Evolutionary conservation across 164 flowering plant species (phyloP).

Genomic region (Liquidambar formosana): DNA sequence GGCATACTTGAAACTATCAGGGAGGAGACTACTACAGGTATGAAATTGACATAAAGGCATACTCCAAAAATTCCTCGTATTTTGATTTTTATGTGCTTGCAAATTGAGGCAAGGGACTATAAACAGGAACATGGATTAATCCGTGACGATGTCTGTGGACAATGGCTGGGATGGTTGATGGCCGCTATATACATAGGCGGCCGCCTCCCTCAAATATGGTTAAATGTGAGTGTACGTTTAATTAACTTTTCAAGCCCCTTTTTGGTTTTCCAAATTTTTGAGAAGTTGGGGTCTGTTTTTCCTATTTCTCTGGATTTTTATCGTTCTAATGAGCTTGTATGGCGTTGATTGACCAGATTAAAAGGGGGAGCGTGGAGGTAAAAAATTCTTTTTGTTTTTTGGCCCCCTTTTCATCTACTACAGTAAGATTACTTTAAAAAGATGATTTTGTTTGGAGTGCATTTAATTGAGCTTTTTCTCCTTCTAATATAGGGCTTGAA

Average conservation of each 20-base stretch:
- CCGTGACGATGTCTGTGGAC: conserved; percentile 46
- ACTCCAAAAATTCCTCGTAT: too few relatives aligned
- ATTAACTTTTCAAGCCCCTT: too few relatives aligned
- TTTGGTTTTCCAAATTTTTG: too few relatives aligned
- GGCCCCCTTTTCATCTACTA: too few relatives aligned
- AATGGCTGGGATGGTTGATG: conserved; percentile 80
- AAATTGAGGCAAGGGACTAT: too few relatives aligned
- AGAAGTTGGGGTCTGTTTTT: too few relatives aligned
- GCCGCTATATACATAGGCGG: conserved; percentile 87
- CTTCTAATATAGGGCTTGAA: conserved; percentile 63
- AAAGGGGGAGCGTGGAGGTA: conserved; percentile 77
- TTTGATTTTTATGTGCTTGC: too few relatives aligned
- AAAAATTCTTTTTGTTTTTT: conserved; percentile 1
- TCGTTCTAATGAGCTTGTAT: neutral
- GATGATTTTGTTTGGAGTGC: too few relatives aligned
- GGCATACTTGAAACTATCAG: conserved; percentile 28
- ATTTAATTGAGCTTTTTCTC: too few relatives aligned
- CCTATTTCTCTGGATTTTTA: neutral
- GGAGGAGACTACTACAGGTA: conserved; percentile 45
- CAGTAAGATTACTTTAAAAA: too few relatives aligned
- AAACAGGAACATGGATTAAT: conserved; percentile 12
- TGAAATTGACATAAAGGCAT: too few relatives aligned
- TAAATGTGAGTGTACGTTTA: conserved; percentile 52
- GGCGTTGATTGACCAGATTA: conserved; percentile 44
- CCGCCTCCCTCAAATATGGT: conserved; percentile 78